Base-by-base conservation (phyloP, 176 grass and related monocot species). In the Triticum monococcum region DNA sequence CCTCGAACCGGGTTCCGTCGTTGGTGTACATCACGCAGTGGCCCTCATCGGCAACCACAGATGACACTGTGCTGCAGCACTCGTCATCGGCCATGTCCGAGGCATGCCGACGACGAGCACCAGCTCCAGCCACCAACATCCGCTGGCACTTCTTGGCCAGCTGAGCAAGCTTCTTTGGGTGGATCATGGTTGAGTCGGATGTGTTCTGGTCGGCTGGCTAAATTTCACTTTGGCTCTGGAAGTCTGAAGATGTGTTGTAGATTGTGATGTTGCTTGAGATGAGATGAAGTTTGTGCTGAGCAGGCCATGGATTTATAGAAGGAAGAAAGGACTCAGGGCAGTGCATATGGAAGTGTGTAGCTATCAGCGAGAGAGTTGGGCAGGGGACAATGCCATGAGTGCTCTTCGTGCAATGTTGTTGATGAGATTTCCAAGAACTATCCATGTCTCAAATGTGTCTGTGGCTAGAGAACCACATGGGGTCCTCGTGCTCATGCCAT, bases 111-210 rank as follows among this genome's bases (percentile, higher is more conserved):
- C 14, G 43, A 43, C 8, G 13, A 14, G 14, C 41, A 52, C 72
- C 25, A 0, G 25, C 41, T 75, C 62, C 40, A 0, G 23, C 12
- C 1, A 79, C 54, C 52, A 73, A 79, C 33, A 90, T 80, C 43
- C 78, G 81, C 18, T 87, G 89, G 81, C 81, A 86, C 78, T 91
- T 95, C 36, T 66, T 89, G 6, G 82, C 87, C 67, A 89, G 62
- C 32, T 91, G 74, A 81, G 59, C 63, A 17, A 93, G 50, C 73
- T 80, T 95, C 48, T 76, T 92, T 12, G 85, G 6, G 69, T 65
- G 87, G 80, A 90, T 65, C 87, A 89, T 83, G 67, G 48, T 38
- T 81, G 17, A 45, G 3, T 66, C 40, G 5, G 11, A 33, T 81
- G 25, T 60, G 52, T 73, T 62, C 10, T 30, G 28, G 28, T 26